Conservation (phyloP, 345 rosid genomes). For the Aegle marmelos region DNA sequence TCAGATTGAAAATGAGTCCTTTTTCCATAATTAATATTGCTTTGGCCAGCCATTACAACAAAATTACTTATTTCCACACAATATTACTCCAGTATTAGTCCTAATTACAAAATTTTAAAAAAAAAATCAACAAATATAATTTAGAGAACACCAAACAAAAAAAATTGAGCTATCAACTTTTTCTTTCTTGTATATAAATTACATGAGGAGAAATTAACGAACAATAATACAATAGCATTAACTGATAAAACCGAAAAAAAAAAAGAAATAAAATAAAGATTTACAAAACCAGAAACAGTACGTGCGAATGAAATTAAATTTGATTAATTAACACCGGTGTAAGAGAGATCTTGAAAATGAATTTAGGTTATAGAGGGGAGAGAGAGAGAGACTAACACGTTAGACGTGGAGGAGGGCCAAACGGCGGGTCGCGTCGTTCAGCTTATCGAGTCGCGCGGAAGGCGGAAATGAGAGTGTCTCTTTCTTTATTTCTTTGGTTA, state of each 20-base stretch:
- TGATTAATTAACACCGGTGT: too few species aligned
- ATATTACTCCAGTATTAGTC: neutral
- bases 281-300: neutral
- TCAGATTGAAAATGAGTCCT: constrained; percentile 48
- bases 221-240: neutral
- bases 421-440: constrained; percentile 9
- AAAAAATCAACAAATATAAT: neutral
- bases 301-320: too few species aligned
- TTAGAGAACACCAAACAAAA: neutral
- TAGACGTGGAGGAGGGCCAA: neutral
- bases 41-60: constrained; percentile 43
- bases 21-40: constrained; percentile 40
- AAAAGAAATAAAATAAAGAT: too few species aligned
- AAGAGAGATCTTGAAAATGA: neutral
- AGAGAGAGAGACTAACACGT: constrained; percentile 3
- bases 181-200: too few species aligned
- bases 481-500: too few species aligned
- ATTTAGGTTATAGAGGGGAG: neutral
- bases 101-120: neutral
- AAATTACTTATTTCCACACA: neutral
- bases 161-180: too few species aligned
- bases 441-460: neutral
- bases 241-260: neutral
- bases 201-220: neutral
- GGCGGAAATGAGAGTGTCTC: neutral